Evolutionary conservation across 192 early-diverging fungal genomes (phyloP).

Genomic region (Coemansia sp.): DNA sequence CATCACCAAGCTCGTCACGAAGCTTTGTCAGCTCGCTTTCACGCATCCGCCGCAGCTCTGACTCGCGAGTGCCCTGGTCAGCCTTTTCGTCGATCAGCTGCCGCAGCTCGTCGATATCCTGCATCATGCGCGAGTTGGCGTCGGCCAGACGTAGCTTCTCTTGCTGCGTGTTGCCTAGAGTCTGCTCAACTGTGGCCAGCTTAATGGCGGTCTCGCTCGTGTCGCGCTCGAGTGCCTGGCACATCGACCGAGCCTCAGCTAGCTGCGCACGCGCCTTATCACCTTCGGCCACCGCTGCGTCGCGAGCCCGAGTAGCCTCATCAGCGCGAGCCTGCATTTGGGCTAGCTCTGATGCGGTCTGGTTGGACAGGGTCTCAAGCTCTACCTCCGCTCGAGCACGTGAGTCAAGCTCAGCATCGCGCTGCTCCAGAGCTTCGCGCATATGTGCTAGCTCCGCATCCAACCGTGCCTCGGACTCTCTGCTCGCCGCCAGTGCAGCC

Average conservation of each 20-base stretch:
- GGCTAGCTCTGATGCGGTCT: constrained; percentile 11
- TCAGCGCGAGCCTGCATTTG: constrained; percentile 23
- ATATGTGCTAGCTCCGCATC: constrained; percentile 21
- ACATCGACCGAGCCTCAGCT: constrained; percentile 22
- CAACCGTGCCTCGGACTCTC: constrained; percentile 20
- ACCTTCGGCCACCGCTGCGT: constrained; percentile 5
- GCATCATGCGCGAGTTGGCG: constrained; percentile 43
- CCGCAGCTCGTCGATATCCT: constrained; percentile 57
- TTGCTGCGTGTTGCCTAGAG: constrained; percentile 30
- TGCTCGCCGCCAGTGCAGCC: constrained; percentile 21
- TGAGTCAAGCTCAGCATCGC: constrained; percentile 24
- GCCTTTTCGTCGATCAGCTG: constrained; percentile 59
- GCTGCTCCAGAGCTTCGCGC: constrained; percentile 17
- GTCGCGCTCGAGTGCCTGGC: constrained; percentile 29
- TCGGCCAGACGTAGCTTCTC: constrained; percentile 43
- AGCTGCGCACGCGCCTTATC: constrained; percentile 21
- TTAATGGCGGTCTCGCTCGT: constrained; percentile 52
- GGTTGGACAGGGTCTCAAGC: constrained; percentile 21
- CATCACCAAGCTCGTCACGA: constrained; percentile 53
- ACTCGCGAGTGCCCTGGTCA: constrained; percentile 61
- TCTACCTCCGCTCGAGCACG: constrained; percentile 17
- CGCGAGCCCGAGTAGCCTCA: constrained; percentile 11
- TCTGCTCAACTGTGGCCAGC: constrained; percentile 58
- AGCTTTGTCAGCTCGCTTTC: constrained; percentile 59
- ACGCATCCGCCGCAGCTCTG: constrained; percentile 59